These are phyloP conservation scores for Aspergillus avenaceus DNA, from an alignment of 495 filamentous ascomycete genomes.

Conservation along the genomic window DNA sequence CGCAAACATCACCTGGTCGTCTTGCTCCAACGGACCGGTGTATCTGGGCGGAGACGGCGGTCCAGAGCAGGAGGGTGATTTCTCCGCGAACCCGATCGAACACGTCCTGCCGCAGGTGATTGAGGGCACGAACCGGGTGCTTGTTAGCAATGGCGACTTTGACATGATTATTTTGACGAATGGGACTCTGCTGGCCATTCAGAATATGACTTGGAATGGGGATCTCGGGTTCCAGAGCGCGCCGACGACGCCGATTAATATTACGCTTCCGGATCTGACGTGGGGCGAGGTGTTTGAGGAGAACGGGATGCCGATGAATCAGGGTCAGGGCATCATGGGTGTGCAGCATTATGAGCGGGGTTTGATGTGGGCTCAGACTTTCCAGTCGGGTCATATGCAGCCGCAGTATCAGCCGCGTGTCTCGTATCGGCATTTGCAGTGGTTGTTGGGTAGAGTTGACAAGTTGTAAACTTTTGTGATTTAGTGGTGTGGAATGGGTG, in stretches of 20 bases:
- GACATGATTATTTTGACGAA: constrained; percentile 61
- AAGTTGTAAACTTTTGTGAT: too few relatives aligned
- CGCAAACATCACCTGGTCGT: constrained; percentile 35
- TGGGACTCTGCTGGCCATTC: constrained; percentile 59
- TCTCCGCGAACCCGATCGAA: constrained; percentile 39
- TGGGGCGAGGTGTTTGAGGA: constrained; percentile 19
- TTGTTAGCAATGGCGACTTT: constrained; percentile 55
- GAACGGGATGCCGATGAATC: constrained; percentile 26
- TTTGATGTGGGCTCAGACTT: constrained; percentile 62
- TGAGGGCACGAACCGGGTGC: constrained; percentile 54
- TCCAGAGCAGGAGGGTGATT: constrained; percentile 35
- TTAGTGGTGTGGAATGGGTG: too few relatives aligned
- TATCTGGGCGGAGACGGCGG: constrained; percentile 39
- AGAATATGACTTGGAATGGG: constrained; percentile 69
- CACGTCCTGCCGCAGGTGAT: constrained; percentile 58
- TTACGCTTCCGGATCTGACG: constrained; percentile 30
- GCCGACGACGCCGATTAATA: constrained; percentile 36
- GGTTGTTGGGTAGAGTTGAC: constrained; percentile 51
- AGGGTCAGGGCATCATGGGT: constrained; percentile 56
- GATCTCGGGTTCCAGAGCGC: constrained; percentile 51
- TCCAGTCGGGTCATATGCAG: constrained; percentile 61
- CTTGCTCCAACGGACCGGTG: constrained; percentile 37
- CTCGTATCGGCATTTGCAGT: constrained; percentile 67
- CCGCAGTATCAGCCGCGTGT: constrained; percentile 62
- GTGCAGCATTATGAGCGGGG: constrained; percentile 65